Evolutionary conservation across 2,329 filamentous ascomycete genomes (phyloP).

Genomic region (Apiospora saccharicola): DNA sequence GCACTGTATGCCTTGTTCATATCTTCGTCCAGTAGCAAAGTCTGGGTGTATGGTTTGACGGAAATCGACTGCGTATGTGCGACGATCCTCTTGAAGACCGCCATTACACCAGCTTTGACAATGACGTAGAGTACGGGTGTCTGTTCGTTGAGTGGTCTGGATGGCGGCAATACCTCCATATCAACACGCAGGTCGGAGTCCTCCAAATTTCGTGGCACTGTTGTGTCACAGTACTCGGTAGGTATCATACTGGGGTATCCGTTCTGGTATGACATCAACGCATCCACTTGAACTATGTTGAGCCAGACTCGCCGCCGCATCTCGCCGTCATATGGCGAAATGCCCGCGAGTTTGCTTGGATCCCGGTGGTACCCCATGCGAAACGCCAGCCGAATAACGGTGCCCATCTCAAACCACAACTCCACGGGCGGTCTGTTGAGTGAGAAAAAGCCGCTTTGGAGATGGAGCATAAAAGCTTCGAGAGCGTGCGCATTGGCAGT

Average conservation of each 20-base stretch:
- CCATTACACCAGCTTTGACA: neutral
- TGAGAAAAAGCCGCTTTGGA: constrained; percentile 37
- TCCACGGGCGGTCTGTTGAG: constrained; percentile 41
- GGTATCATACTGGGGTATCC: constrained; percentile 57
- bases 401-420: constrained; percentile 50
- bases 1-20: constrained; percentile 33
- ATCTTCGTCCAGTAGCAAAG: constrained; percentile 33
- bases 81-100: neutral
- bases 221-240: constrained; percentile 45
- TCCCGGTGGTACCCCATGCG: constrained; percentile 54
- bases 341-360: constrained; percentile 41
- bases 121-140: constrained; percentile 4
- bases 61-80: neutral
- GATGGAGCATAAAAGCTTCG: constrained; percentile 47
- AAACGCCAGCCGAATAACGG: constrained; percentile 47
- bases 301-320: constrained; percentile 51
- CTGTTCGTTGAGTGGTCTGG: neutral
- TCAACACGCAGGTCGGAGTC: constrained; percentile 46
- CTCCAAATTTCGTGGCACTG: constrained; percentile 48
- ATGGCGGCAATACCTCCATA: constrained; percentile 42
- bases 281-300: constrained; percentile 50
- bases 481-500: constrained; percentile 46
- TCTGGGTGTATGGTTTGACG: neutral
- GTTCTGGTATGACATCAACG: constrained; percentile 54
- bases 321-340: constrained; percentile 48